phyloP scores from a whole-genome alignment of 768 basidiomycete genomes.

The Naematelia encephala region DNA sequence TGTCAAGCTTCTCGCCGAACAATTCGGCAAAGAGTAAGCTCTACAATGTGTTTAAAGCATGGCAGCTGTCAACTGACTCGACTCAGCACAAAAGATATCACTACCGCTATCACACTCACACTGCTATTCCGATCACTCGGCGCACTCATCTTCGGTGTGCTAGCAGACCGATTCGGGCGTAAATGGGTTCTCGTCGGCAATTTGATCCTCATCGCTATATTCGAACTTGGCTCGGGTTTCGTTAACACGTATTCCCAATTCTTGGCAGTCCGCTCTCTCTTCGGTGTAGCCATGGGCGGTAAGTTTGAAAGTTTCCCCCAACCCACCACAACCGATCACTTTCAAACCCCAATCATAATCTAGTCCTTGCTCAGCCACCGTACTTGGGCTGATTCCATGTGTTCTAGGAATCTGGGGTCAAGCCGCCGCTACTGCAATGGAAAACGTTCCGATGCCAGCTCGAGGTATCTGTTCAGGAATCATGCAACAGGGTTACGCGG shows the following conservation, averaged over 20 bases:
- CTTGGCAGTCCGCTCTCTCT: conserved; percentile 69
- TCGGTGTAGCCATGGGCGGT: conserved; percentile 57
- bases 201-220: conserved; percentile 63
- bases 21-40: conserved; percentile 38
- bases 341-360: too few relatives aligned
- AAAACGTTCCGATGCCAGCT: conserved; percentile 79
- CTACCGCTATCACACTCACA: conserved; percentile 71
- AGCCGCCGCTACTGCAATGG: conserved; percentile 60
- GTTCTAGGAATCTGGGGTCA: conserved; percentile 78
- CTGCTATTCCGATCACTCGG: conserved; percentile 78
- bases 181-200: conserved; percentile 71
- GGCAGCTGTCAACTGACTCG: neutral
- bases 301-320: too few relatives aligned
- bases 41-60: neutral
- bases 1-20: conserved; percentile 39
- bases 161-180: conserved; percentile 85
- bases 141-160: conserved; percentile 68
- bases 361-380: too few relatives aligned
- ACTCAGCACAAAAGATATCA: conserved; percentile 21
- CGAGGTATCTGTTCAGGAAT: conserved; percentile 82
- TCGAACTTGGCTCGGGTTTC: conserved; percentile 79
- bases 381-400: too few relatives aligned
- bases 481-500: conserved; percentile 76
- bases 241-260: conserved; percentile 72
- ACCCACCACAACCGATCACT: too few relatives aligned